Percentiles rank a stretch among this genome's conserved stretches.
These are phyloP conservation scores for Hyphodiscus hymeniophilus DNA, from an alignment of 495 filamentous ascomycete genomes.

Conservation along the genomic window DNA sequence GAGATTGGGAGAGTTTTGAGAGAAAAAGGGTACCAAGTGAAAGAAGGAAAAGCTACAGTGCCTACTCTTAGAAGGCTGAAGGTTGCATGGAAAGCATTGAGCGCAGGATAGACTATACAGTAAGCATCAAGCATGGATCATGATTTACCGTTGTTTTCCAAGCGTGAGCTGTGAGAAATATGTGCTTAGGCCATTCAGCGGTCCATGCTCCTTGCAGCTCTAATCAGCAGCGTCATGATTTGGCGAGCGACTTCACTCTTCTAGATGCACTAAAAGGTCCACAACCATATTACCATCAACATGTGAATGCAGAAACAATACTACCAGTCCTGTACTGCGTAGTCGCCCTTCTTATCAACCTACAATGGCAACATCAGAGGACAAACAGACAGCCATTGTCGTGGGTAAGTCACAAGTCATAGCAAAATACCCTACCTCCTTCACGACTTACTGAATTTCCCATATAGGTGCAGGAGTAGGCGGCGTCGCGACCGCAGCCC, in stretches of 20 bases:
- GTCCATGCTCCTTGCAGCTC: neutral
- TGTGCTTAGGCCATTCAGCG: neutral
- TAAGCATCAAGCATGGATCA: too few relatives aligned
- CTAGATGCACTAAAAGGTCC: neutral
- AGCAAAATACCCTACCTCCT: neutral
- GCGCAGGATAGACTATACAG: conserved; percentile 5
- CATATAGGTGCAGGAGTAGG: conserved; percentile 53
- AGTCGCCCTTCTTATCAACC: neutral
- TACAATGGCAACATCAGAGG: conserved; percentile 18
- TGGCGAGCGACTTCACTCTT: conserved; percentile 1
- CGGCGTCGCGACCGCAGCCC: conserved; percentile 57
- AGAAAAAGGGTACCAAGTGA: conserved; percentile 34
- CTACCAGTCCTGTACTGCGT: conserved; percentile 14
- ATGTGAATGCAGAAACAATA: conserved; percentile 10
- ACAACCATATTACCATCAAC: neutral
- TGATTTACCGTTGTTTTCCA: too few relatives aligned
- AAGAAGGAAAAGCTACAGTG: conserved; percentile 49
- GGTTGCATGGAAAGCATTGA: conserved; percentile 47
- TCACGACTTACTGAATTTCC: too few relatives aligned
- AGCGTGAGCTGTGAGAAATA: too few relatives aligned
- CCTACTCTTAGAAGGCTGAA: conserved; percentile 41
- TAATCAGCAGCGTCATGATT: conserved; percentile 11
- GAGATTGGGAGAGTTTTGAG: conserved; percentile 56
- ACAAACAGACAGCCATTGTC: conserved; percentile 35
- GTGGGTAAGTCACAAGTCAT: conserved; percentile 30